phyloP scores from a whole-genome alignment of 192 early-diverging fungal genomes.

The Gigaspora rosea region DNA sequence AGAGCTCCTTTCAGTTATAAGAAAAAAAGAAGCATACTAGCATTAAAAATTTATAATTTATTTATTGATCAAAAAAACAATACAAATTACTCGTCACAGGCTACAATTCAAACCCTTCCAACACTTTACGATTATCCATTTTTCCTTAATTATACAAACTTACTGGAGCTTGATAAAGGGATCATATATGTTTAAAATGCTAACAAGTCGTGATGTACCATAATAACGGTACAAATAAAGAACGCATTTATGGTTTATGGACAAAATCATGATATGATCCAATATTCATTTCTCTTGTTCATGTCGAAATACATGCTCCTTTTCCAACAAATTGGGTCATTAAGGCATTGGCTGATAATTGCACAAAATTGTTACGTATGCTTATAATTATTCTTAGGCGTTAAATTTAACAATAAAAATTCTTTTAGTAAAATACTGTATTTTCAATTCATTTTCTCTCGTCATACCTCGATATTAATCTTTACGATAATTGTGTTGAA shows the following conservation, averaged over 20 bases:
- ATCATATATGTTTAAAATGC: too few species aligned
- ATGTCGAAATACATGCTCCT: background rate
- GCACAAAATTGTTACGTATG: background rate
- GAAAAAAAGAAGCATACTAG: constrained; percentile 7
- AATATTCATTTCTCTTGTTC: too few species aligned
- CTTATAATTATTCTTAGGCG: too few species aligned
- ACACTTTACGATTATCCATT: background rate
- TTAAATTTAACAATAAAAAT: too few species aligned
- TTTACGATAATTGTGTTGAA: too few species aligned
- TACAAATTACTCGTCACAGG: background rate
- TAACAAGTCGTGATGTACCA: too few species aligned
- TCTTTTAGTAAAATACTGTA: too few species aligned
- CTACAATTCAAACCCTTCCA: background rate
- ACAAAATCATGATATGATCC: constrained; percentile 5
- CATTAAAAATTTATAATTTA: constrained; percentile 7
- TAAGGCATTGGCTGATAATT: constrained; percentile 11
- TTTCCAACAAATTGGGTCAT: constrained; percentile 4
- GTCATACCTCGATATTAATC: too few species aligned
- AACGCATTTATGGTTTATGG: background rate
- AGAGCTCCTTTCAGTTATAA: constrained; percentile 22
- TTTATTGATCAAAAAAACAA: constrained; percentile 10
- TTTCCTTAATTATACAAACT: background rate
- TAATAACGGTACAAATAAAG: background rate
- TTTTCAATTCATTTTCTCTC: too few species aligned
- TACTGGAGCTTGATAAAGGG: too few species aligned